Conservation (phyloP, 768 basidiomycete genomes). For the Phylloporus sp. region DNA sequence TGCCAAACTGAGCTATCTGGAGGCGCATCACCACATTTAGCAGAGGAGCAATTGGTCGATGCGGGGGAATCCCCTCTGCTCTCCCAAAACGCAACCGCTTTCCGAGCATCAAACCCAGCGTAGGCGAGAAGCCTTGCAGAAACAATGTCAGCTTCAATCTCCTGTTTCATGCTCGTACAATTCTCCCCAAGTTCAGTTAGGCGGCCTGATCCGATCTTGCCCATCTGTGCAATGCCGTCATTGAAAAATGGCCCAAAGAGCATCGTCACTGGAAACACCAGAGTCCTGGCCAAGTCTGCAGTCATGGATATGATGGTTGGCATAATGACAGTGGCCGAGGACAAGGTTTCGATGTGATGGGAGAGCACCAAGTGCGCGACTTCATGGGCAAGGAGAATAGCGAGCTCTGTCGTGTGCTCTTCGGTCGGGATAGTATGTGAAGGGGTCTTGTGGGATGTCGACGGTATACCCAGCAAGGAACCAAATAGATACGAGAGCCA, state of each 20-base stretch:
- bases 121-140: constrained; percentile 86
- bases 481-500: constrained; percentile 51
- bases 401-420: constrained; percentile 84
- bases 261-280: constrained; percentile 88
- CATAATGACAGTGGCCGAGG: constrained; percentile 75
- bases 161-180: constrained; percentile 79
- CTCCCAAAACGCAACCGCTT: constrained; percentile 84
- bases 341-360: constrained; percentile 91
- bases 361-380: constrained; percentile 86
- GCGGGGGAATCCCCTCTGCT: constrained; percentile 36
- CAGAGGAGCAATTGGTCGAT: constrained; percentile 20
- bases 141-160: constrained; percentile 90
- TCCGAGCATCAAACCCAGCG: constrained; percentile 85
- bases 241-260: constrained; percentile 93
- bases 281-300: constrained; percentile 70
- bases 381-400: constrained; percentile 90
- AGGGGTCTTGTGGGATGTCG: constrained; percentile 26
- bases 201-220: constrained; percentile 74
- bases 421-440: constrained; percentile 58
- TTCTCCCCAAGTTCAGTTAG: constrained; percentile 66
- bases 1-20: constrained; percentile 17
- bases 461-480: constrained; percentile 34
- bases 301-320: constrained; percentile 76
- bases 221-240: constrained; percentile 82
- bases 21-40: constrained; percentile 8